Conservation (phyloP, 768 basidiomycete species). For the Lactarius deliciosus region DNA sequence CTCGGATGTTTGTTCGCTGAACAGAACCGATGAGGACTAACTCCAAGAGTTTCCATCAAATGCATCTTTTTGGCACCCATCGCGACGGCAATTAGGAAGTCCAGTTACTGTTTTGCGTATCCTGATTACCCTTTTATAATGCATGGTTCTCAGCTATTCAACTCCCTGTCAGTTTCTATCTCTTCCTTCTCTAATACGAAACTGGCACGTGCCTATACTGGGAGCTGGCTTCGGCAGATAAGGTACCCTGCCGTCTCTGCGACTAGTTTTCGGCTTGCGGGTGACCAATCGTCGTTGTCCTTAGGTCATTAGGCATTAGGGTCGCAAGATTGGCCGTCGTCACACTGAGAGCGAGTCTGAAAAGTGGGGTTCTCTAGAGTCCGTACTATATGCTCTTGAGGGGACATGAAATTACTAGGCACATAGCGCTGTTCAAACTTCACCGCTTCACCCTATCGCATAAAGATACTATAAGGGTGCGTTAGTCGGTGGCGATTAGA, state of each 20-base stretch:
- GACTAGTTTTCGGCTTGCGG: background rate
- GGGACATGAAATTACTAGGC: background rate
- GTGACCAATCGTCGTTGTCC: constrained; percentile 1
- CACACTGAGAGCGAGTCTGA: background rate
- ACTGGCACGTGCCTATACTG: constrained; percentile 6
- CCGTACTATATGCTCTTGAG: background rate
- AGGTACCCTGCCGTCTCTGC: constrained; percentile 9
- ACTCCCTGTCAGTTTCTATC: constrained; percentile 17
- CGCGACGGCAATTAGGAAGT: constrained; percentile 19
- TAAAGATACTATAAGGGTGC: background rate
- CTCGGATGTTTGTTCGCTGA: background rate
- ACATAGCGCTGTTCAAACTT: background rate
- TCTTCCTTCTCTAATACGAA: constrained; percentile 1
- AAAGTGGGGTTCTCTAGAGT: background rate
- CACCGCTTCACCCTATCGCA: background rate
- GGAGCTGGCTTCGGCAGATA: constrained; percentile 14
- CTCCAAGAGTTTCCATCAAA: constrained; percentile 12
- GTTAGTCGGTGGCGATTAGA: background rate
- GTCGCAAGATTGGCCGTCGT: background rate
- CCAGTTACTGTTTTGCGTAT: constrained; percentile 1
- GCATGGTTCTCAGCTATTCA: constrained; percentile 20
- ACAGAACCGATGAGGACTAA: background rate
- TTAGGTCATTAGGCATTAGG: background rate
- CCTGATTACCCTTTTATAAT: background rate
- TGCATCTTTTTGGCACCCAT: constrained; percentile 1